Conservation (phyloP, 208 protist genomes). For the Leishmania tarentolae region DNA sequence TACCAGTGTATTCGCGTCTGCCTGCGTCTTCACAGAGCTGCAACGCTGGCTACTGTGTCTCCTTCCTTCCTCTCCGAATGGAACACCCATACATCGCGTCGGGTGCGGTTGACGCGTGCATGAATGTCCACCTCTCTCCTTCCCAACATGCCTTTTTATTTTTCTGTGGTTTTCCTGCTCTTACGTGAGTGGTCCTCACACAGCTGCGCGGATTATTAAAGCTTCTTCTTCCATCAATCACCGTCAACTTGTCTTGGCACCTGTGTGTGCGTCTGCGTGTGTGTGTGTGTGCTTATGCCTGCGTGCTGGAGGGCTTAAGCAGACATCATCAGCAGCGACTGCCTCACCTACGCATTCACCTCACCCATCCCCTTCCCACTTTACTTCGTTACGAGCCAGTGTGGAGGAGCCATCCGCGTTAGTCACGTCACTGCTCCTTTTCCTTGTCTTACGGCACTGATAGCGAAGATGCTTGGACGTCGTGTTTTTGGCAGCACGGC, state of each 20-base stretch:
- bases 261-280: not conserved
- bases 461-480: conserved; percentile 61
- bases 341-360: not conserved
- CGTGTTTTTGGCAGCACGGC: conserved; percentile 74
- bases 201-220: not conserved
- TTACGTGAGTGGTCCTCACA: conserved; percentile 9
- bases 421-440: not conserved
- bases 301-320: not conserved
- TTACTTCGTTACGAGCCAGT: not conserved
- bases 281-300: not conserved
- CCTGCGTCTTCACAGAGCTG: not conserved
- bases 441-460: not conserved
- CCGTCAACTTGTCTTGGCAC: not conserved
- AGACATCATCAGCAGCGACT: not conserved
- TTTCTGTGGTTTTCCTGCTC: conserved; percentile 16
- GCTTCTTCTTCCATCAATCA: not conserved
- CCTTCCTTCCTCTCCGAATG: conserved; percentile 5
- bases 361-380: not conserved
- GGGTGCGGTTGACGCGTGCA: not conserved
- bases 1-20: not conserved
- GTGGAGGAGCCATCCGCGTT: not conserved
- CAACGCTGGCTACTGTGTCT: not conserved
- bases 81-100: not conserved
- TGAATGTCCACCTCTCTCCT: conserved; percentile 2
- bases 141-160: conserved; percentile 3